phyloP scores from a whole-genome alignment of 2,329 filamentous ascomycete species.

The Simplicillium aogashimaense region DNA sequence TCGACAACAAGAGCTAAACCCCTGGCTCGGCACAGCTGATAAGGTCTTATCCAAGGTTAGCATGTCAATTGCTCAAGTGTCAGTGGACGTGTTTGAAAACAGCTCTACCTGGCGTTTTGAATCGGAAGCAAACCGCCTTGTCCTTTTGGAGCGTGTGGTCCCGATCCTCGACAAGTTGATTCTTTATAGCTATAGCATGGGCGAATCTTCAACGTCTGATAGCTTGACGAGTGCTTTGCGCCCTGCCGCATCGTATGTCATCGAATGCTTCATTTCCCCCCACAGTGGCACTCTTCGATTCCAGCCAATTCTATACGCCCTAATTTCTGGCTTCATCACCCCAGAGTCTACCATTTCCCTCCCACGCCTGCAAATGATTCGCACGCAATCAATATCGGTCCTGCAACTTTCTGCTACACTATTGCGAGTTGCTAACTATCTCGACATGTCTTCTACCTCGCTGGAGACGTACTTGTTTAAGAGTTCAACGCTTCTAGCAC shows the following conservation, averaged over 20 bases:
- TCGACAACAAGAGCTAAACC: conserved; percentile 37
- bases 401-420: conserved; percentile 59
- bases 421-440: conserved; percentile 57
- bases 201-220: conserved; percentile 40
- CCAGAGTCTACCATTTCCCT: conserved; percentile 54
- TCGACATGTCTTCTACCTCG: conserved; percentile 51
- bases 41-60: conserved; percentile 65
- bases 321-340: conserved; percentile 38
- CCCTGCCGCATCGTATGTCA: conserved; percentile 64
- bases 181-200: conserved; percentile 64
- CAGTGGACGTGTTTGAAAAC: conserved; percentile 79
- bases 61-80: conserved; percentile 61
- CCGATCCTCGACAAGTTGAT: conserved; percentile 63
- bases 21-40: conserved; percentile 67
- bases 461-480: conserved; percentile 77
- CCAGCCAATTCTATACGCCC: conserved; percentile 63
- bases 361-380: conserved; percentile 42
- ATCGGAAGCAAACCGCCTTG: conserved; percentile 54
- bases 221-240: conserved; percentile 52
- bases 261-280: conserved; percentile 65
- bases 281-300: conserved; percentile 63
- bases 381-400: conserved; percentile 52
- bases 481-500: conserved; percentile 63
- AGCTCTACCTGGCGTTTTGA: conserved; percentile 78
- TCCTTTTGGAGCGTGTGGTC: conserved; percentile 59